A percentile compares a stretch with the other conserved stretches of the same genome.
These are phyloP conservation scores for Nakaseomyces glabratus DNA, from an alignment of 1,139 yeast species.

Conservation along the genomic window DNA sequence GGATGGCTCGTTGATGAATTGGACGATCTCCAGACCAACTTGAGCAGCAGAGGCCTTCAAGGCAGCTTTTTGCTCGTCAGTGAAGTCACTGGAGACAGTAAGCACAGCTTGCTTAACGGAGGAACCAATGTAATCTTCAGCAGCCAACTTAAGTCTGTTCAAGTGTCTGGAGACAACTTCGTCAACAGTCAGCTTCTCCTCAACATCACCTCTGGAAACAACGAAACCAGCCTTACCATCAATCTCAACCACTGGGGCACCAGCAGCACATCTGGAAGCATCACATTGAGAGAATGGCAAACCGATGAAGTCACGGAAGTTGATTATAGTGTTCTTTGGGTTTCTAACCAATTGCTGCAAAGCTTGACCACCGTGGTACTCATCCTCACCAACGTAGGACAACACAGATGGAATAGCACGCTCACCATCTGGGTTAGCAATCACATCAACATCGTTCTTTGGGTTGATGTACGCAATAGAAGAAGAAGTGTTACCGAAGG, in stretches of 20 bases:
- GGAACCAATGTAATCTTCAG: conserved; percentile 85
- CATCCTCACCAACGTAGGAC: conserved; percentile 88
- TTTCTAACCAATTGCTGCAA: conserved; percentile 85
- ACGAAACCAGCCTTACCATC: conserved; percentile 67
- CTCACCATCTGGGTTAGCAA: conserved; percentile 99
- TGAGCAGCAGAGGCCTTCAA: conserved; percentile 53
- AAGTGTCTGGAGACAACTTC: conserved; percentile 82
- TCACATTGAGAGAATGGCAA: conserved; percentile 62
- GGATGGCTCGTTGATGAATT: conserved; percentile 86
- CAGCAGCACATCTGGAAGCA: conserved; percentile 25
- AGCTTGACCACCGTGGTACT: conserved; percentile 97
- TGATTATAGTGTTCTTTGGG: conserved; percentile 75
- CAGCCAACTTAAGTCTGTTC: conserved; percentile 73
- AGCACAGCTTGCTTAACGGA: conserved; percentile 74
- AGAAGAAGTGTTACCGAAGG: conserved; percentile 94
- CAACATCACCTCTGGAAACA: conserved; percentile 38
- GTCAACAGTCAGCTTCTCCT: conserved; percentile 49
- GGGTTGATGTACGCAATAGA: conserved; percentile 81
- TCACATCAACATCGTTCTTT: conserved; percentile 84
- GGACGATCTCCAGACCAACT: conserved; percentile 75
- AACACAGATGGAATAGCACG: conserved; percentile 91
- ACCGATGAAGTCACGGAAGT: conserved; percentile 91
- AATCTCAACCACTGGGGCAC: conserved; percentile 59
- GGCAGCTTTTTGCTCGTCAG: conserved; percentile 60
- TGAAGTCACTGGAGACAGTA: conserved; percentile 86